Evolutionary conservation across 352 stramenopile species (phyloP).

Genomic region (Pythium rishiriense): DNA sequence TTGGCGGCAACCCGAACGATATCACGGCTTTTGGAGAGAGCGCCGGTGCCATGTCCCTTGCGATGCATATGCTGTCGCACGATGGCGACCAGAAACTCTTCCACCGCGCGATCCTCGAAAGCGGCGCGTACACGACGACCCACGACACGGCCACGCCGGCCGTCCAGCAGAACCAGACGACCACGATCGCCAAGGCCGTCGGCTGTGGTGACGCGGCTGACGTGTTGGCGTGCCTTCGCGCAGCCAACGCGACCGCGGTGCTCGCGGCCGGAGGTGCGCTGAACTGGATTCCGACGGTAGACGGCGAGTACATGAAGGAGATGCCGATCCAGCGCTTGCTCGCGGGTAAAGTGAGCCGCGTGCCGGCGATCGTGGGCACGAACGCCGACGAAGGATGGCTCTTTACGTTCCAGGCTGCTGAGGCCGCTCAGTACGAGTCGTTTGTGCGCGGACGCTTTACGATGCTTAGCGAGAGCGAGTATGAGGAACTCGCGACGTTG

Average conservation of each 20-base stretch:
- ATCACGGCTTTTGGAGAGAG: slow-evolving; percentile 33
- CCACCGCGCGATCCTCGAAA: slow-evolving; percentile 20
- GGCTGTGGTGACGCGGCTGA: background rate
- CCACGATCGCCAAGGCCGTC: background rate
- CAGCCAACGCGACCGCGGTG: background rate
- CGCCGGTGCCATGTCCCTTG: slow-evolving; percentile 11
- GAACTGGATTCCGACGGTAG: slow-evolving; percentile 14
- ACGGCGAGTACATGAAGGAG: slow-evolving; percentile 1
- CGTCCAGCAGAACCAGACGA: background rate
- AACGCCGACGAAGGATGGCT: slow-evolving; percentile 24
- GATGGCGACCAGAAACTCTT: slow-evolving; percentile 14
- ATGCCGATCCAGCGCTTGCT: slow-evolving; percentile 10
- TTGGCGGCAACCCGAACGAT: slow-evolving; percentile 39
- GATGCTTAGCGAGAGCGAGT: no score
- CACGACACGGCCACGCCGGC: background rate
- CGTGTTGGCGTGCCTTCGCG: slow-evolving; percentile 9
- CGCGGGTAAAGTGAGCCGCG: slow-evolving; percentile 10
- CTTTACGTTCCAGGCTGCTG: background rate
- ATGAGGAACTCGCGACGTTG: background rate
- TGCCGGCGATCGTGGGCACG: slow-evolving; percentile 19
- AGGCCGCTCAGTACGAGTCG: background rate
- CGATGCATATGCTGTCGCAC: slow-evolving; percentile 6
- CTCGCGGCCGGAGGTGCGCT: background rate
- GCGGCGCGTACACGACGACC: slow-evolving; percentile 13
- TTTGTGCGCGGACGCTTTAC: no score